Base-by-base conservation (phyloP, 345 rosid species). In the Toxicodendron radicans region DNA sequence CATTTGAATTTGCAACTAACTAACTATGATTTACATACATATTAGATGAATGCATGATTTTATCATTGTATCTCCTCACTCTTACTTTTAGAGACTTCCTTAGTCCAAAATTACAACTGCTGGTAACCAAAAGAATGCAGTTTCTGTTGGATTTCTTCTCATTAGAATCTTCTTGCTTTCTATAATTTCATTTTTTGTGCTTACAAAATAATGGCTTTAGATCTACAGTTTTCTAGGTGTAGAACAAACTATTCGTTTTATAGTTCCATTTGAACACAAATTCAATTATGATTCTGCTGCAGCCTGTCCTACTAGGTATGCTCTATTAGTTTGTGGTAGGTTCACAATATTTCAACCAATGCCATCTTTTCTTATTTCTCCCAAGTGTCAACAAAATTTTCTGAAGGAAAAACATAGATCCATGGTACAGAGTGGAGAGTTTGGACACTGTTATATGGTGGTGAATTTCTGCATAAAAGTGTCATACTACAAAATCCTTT, bases 41-140 rank as follows among this genome's bases (percentile, higher is more conserved):
- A 11, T 46, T 16, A 65, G 38, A 65, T 45, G 69, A 80, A 71
- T 70, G 72, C 76, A 71, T 67, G 65, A 20, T 0, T 10, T 24
- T 49, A 48, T 24, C 23, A 6, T 0, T 17, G 7, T 49, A 66
- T 66, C 38, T 49, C 13, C 57, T 49, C 0, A 20, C 18, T 21
- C 24, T 13, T 4, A 21, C 58, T 66, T 48, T 38, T 35, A 38
- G 32, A 54, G 30, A 68, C 59, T n/a, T 43, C 5, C n/a, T 13
- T 32, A 12, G n/a, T 63, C 65, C 49, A n/a, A 64, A 64, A 43
- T 11, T 21, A 20, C 2, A 20, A 64, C 41, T 51, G 53, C 70
- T 52, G 66, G 8, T 23, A 59, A 66, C 30, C 53, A 73, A 66
- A 24, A 18, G 46, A 66, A 56, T 58, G 32, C 71, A 65, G 30